Conservation (phyloP, 257 asterid genomes). For the Ilex aquifolium region DNA sequence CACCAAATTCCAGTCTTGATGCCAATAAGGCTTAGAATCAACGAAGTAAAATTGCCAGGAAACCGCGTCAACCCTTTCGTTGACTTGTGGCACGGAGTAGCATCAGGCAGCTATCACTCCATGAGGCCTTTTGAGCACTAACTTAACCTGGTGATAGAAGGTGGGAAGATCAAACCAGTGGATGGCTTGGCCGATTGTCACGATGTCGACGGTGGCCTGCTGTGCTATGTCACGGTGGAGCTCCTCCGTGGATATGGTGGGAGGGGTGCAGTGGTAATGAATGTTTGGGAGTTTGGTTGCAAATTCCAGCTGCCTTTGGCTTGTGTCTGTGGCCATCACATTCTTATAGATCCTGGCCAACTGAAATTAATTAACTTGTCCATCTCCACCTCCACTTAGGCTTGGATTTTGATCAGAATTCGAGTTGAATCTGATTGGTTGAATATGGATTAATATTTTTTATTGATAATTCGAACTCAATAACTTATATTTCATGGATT, state of each 20-base stretch:
- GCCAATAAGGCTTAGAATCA: constrained; percentile 20
- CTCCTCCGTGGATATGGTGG: constrained; percentile 21
- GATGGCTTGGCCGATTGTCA: constrained; percentile 30
- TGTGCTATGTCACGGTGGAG: constrained; percentile 13
- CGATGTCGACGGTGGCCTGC: constrained; percentile 18
- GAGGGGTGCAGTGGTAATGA: constrained; percentile 25
- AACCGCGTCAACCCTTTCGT: constrained; percentile 16
- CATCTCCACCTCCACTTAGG: no score
- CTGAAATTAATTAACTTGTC: constrained; percentile 13
- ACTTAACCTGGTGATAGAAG: constrained; percentile 17
- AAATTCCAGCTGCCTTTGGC: constrained; percentile 21
- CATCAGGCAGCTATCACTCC: constrained; percentile 28
- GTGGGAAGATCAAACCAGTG: constrained; percentile 44
- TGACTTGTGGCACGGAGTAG: constrained; percentile 10
- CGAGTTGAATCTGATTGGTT: no score
- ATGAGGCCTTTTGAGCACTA: constrained; percentile 27
- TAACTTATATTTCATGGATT: no score
- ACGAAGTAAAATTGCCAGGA: constrained; percentile 1
- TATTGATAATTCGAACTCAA: no score
- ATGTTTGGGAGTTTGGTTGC: constrained; percentile 24
- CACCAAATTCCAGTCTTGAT: constrained; percentile 4
- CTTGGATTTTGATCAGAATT: no score
- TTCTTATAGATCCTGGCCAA: constrained; percentile 23
- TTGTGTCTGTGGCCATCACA: constrained; percentile 36
- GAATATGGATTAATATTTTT: no score